Evolutionary conservation across 768 basidiomycete genomes (phyloP).

Genomic region (Amanita subjunquillea): DNA sequence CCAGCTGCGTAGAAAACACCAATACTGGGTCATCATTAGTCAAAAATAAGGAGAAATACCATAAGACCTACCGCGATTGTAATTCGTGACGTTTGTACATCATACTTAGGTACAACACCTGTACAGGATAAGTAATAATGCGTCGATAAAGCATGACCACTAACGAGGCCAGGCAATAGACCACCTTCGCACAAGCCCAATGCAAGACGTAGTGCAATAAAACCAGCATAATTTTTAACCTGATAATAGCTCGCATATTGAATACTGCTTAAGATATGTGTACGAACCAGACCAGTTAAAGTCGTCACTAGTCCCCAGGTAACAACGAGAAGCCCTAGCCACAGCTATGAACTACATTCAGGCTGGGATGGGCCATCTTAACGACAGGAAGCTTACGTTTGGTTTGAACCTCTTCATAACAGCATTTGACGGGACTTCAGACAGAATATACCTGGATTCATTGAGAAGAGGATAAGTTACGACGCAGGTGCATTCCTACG

Average conservation of each 20-base stretch:
- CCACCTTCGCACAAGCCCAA: constrained; percentile 61
- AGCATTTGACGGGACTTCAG: constrained; percentile 43
- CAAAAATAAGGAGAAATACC: neutral
- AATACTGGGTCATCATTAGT: constrained; percentile 21
- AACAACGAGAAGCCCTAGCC: constrained; percentile 45
- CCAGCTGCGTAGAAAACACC: constrained; percentile 56
- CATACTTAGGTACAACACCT: constrained; percentile 48
- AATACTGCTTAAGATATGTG: neutral
- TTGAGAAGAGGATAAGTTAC: no score
- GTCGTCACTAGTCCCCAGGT: constrained; percentile 49
- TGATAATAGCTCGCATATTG: constrained; percentile 5
- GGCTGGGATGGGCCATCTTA: neutral
- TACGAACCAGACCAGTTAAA: constrained; percentile 29
- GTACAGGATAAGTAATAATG: neutral
- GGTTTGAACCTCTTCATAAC: constrained; percentile 35
- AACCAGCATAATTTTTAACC: constrained; percentile 44
- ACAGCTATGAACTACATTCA: constrained; percentile 24
- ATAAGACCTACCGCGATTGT: constrained; percentile 36
- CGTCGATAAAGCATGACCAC: neutral
- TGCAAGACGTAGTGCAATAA: constrained; percentile 50
- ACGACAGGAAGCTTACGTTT: constrained; percentile 19
- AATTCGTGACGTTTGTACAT: constrained; percentile 53
- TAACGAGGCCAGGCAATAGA: constrained; percentile 51
- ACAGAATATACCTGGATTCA: constrained; percentile 32
- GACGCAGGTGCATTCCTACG: no score